Evolutionary conservation across 306 rosid species (phyloP), one percentile per base, ranked within the genome.

Genomic region (Casuarina cunninghamiana): DNA sequence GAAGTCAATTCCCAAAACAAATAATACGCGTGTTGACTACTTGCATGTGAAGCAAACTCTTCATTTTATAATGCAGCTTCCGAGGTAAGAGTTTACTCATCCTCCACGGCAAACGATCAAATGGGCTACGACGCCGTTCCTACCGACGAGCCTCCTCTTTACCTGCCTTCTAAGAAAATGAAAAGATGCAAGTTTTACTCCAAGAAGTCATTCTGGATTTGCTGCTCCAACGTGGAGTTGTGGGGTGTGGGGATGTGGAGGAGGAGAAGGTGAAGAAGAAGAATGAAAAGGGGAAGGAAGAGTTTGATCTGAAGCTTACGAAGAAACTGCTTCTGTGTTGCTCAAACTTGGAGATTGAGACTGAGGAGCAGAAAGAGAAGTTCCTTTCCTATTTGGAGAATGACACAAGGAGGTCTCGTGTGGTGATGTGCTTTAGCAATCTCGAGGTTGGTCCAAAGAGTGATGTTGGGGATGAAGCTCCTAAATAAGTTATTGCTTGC

Each of bases 301-400:
- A 73, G 21, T 50, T 19, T 72, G 48, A 42, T 45, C 51, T 50
- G 21, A 61, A 75, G 32, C 42, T 46, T 13, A 75, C 62, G 71
- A 17, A 3, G 71, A 41, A 66, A 6, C 1, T 16, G 10, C 8
- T 66, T 13, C 16, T 50, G 6, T 79, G 76, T 3, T 73, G 71
- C 65, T 83, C 87, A 75, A 83, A 51, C 9, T 53, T 74, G 63
- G 81, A 75, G 79, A 42, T 73, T 65, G 60, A 77, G 45, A 19
- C 78, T 1, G 74, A 77, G 46, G 49, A 45, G 3, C 78, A 81
- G 9, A 41, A 66, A 12, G 55, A 81, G 5, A 75, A 72, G 55
- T 72, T 62, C 5, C 44, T 69, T 7, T 43, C 58, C 37, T n/a
- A 54, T 69, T 21, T 73, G 80, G 75, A 76, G 37, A 76, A 35